Percentiles rank a stretch among this genome's conserved stretches.
Conservation (phyloP, 257 asterid genomes). For the Forsythia viridissima region DNA sequence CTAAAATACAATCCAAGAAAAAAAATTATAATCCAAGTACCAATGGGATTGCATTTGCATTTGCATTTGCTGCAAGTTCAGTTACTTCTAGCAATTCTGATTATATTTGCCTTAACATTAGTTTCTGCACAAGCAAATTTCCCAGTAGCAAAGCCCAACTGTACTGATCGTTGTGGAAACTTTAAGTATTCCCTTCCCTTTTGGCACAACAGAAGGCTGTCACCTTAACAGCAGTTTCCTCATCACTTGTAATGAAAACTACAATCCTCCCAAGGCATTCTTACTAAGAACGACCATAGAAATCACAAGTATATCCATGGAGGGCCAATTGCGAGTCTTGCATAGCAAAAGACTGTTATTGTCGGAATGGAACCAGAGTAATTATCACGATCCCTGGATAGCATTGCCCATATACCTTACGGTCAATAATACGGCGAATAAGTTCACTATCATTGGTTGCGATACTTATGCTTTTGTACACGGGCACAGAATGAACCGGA, state of each 20-base stretch:
- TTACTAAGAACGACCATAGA: neutral
- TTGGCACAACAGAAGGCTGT: slow-evolving; percentile 24
- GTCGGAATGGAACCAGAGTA: no score
- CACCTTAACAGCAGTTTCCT: neutral
- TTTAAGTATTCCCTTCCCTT: slow-evolving; percentile 31
- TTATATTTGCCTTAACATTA: neutral
- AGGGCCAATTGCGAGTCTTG: slow-evolving; percentile 21
- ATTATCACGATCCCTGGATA: fast-evolving
- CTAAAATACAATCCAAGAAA: neutral
- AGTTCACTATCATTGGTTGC: slow-evolving; percentile 38
- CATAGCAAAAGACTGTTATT: slow-evolving; percentile 23
- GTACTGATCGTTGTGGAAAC: slow-evolving; percentile 22
- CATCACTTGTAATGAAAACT: neutral
- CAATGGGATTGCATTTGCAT: no score
- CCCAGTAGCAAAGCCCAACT: slow-evolving; percentile 20
- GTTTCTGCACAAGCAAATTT: neutral
- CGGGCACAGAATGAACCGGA: neutral
- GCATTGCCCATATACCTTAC: fast-evolving
- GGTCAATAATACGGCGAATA: slow-evolving; percentile 23
- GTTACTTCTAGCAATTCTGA: neutral
- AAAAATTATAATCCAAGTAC: no score
- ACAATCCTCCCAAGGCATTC: no score
- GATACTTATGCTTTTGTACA: slow-evolving; percentile 19
- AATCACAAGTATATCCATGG: slow-evolving; percentile 22
- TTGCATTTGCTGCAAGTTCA: no score